These are phyloP conservation scores for Coleophoma cylindrospora DNA, from an alignment of 2,329 filamentous ascomycete genomes.

Conservation along the genomic window DNA sequence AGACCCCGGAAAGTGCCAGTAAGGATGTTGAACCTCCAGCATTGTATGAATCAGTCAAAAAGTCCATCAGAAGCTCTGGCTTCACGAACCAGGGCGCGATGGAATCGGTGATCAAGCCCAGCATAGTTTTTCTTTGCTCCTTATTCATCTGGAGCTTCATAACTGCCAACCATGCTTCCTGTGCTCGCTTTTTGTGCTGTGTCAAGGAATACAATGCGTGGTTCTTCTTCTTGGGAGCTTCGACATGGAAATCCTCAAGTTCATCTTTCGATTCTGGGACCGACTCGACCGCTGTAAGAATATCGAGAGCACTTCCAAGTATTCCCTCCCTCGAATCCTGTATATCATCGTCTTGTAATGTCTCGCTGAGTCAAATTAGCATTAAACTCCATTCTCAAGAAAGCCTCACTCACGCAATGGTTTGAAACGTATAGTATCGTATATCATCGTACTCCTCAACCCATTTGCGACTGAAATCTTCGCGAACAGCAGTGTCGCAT, in stretches of 20 bases:
- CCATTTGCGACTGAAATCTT: slow-evolving; percentile 74
- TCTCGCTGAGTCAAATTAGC: slow-evolving; percentile 24
- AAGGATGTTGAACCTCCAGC: slow-evolving; percentile 81
- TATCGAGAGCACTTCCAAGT: slow-evolving; percentile 53
- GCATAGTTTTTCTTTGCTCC: slow-evolving; percentile 72
- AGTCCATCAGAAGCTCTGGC: slow-evolving; percentile 89
- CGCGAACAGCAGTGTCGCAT: slow-evolving; percentile 53
- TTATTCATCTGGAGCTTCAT: slow-evolving; percentile 63
- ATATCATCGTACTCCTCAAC: slow-evolving; percentile 79
- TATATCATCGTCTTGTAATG: slow-evolving; percentile 29
- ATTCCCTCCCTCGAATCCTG: slow-evolving; percentile 20
- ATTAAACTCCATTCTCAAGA: background rate
- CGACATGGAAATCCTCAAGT: slow-evolving; percentile 63
- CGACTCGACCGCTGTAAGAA: slow-evolving; percentile 64
- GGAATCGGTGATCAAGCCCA: slow-evolving; percentile 68
- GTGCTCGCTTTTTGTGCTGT: slow-evolving; percentile 73
- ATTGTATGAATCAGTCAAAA: slow-evolving; percentile 91
- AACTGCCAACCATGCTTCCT: slow-evolving; percentile 81
- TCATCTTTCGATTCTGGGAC: slow-evolving; percentile 64
- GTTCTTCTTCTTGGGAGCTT: slow-evolving; percentile 60
- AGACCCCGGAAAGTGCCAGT: slow-evolving; percentile 85
- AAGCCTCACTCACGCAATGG: slow-evolving; percentile 55
- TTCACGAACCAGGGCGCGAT: slow-evolving; percentile 88
- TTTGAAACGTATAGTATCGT: slow-evolving; percentile 74
- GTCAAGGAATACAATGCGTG: slow-evolving; percentile 60